Conservation (phyloP, 2,329 filamentous ascomycete species). For the Monilinia fructicola region DNA sequence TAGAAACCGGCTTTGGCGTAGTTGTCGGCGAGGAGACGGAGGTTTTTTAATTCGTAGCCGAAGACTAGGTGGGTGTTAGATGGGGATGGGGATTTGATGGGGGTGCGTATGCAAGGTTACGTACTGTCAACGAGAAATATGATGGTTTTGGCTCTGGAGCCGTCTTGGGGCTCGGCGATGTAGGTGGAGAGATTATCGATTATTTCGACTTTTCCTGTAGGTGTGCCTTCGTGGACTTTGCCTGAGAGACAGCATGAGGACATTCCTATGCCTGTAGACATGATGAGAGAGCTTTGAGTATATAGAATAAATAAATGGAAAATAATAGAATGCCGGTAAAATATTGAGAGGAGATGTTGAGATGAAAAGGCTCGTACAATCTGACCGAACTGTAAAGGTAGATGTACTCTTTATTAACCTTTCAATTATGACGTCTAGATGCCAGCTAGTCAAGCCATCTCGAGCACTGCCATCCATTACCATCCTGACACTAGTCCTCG, state of each 20-base stretch:
- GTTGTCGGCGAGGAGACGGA: slow-evolving; percentile 48
- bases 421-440: slow-evolving; percentile 6
- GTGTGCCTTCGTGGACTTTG: slow-evolving; percentile 34
- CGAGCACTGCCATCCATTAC: not conserved
- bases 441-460: not conserved
- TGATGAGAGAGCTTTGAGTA: not conserved
- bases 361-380: not conserved
- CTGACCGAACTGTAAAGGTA: not conserved
- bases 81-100: not conserved
- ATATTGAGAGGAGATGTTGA: not conserved
- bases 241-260: slow-evolving; percentile 7
- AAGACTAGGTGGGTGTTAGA: slow-evolving; percentile 32
- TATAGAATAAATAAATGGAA: not conserved
- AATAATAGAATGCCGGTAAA: not conserved
- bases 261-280: not conserved
- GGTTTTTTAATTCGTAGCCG: slow-evolving; percentile 51
- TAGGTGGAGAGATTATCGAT: slow-evolving; percentile 49
- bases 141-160: slow-evolving; percentile 43
- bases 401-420: not conserved
- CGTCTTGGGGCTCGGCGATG: slow-evolving; percentile 43
- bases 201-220: slow-evolving; percentile 44
- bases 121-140: slow-evolving; percentile 52
- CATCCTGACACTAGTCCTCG: not conserved
- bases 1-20: slow-evolving; percentile 48
- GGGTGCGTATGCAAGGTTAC: slow-evolving; percentile 29